These are phyloP conservation scores for Aureobasidium sp. DNA, from an alignment of 2,329 filamentous ascomycete species.

Conservation along the genomic window DNA sequence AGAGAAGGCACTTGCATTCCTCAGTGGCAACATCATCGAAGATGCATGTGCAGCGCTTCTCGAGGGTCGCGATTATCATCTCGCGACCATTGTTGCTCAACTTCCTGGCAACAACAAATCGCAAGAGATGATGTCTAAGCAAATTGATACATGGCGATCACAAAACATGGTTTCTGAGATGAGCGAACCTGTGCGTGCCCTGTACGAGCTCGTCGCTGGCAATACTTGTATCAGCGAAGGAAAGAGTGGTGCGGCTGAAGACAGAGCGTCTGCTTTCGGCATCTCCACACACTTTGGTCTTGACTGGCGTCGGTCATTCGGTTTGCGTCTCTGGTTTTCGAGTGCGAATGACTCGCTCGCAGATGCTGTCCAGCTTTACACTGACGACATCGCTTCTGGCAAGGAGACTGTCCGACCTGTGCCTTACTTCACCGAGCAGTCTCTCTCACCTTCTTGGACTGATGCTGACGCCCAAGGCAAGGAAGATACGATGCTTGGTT, in stretches of 20 bases:
- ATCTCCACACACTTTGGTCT: constrained; percentile 79
- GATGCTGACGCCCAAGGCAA: constrained; percentile 52
- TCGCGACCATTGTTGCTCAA: constrained; percentile 78
- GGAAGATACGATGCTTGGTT: constrained; percentile 78
- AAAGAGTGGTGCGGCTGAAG: constrained; percentile 65
- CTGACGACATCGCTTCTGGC: constrained; percentile 63
- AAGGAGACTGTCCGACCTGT: constrained; percentile 61
- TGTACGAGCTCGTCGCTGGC: constrained; percentile 85
- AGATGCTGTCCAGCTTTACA: constrained; percentile 65
- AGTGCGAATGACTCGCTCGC: constrained; percentile 65
- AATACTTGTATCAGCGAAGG: constrained; percentile 81
- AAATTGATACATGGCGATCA: constrained; percentile 77
- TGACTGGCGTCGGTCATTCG: constrained; percentile 91
- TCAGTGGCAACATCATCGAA: constrained; percentile 70
- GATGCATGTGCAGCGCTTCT: constrained; percentile 78
- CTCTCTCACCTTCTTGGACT: constrained; percentile 52
- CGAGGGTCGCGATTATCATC: constrained; percentile 67
- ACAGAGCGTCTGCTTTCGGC: constrained; percentile 70
- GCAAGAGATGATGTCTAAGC: constrained; percentile 67
- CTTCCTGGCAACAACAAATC: constrained; percentile 66
- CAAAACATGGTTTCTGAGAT: constrained; percentile 84
- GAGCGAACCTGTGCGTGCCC: constrained; percentile 69
- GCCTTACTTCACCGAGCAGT: constrained; percentile 63
- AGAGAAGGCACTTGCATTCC: constrained; percentile 73
- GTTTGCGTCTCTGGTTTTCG: constrained; percentile 77